Base-by-base conservation (phyloP, 352 stramenopile species). In the Globisporangium paroecandrum region DNA sequence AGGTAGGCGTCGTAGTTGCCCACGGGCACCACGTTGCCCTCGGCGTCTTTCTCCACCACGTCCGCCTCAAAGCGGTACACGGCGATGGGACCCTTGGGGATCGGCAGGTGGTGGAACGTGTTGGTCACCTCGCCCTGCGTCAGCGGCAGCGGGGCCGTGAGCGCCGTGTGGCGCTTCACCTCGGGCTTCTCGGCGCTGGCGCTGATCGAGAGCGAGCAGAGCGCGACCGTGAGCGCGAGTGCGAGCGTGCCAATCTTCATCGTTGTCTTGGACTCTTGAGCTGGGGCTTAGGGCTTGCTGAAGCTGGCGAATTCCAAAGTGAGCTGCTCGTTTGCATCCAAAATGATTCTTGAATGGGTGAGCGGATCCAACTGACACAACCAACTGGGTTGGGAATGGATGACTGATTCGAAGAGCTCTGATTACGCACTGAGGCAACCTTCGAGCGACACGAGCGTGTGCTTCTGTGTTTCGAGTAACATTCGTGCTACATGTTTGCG, bases 31-130 rank as follows among this genome's bases (percentile, higher is more conserved):
- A 89, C 62, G 22, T 85, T 75, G 20, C 79, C 81, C 6, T 76
- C 75, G n/a, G 77, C 74, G 58, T 77, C 76, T 61, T 87, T 83
- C 77, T 85, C 77, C 43, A 94, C 86, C 5, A 94, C 79, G 32
- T 93, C 86, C 7, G 83, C 86, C 57, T 86, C 76, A 58, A 94
- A 94, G 57, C 82, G 84, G 68, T 91, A 90, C n/a, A 94, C 83
- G 15, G 86, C 82, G 65, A 94, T 93, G 22, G 86, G 86, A 12
- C 86, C 86, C 58, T 84, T 85, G 25, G 86, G 86, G 73, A 94
- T 93, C 65, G 73, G 38, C 38, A 94, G 77, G 12, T 68, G 73
- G 69, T 94, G 79, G 70, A 90, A 94, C 27, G 82, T 77, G 73
- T 94, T 94, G 38, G 81, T 90, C 46, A 94, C 82, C 53, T 91